Evolutionary conservation across 106 monocot genomes (phyloP), one percentile per base, ranked within the genome.

Genomic region (Dioscorea alata): DNA sequence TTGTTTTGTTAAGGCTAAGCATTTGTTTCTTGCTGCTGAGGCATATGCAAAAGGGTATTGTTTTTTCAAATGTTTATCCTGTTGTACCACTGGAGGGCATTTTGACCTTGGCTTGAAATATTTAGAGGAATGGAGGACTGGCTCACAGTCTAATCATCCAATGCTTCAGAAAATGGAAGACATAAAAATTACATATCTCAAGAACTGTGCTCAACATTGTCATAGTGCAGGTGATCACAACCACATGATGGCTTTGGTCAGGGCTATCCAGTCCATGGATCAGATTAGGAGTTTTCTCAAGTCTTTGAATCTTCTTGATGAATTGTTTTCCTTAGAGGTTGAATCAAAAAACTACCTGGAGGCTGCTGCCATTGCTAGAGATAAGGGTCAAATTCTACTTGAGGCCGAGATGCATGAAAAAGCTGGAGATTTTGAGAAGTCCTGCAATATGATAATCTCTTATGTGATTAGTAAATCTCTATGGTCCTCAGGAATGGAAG

Each of bases 391-490:
- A 53, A 28, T 82, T 20, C 59, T 89, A 42, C 58, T 82, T 50
- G 85, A 83, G 65, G 76, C 77, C 13, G 34, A 67, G 6, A 69
- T 90, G 73, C 78, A 83, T 23, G 80, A 81, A 21, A 86, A 76
- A 33, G 81, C 76, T 70, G 68, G 66, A 5, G 31, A 51, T 23
- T 75, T 53, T 67, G 73, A 76, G 28, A 68, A 75, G 48, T 77
- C 86, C 22, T 15, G 60, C 6, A 18, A 54, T 18, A 19, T 80
- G 4, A 59, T 90, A 61, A 22, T 86, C 0, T 75, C 81, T 13
- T 57, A 83, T 75, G 69, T 86, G 35, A 12, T 72, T 67, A 24
- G 56, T 9, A 61, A 72, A 49, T 80, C 85, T 20, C 69, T 90
- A 19, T 90, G 85, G 85, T 21, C 53, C 23, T 10, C 52, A 33